A percentile compares a stretch with the other conserved stretches of the same genome.
phyloP scores from a whole-genome alignment of 495 filamentous ascomycete species.

The Penicillium silybi region DNA sequence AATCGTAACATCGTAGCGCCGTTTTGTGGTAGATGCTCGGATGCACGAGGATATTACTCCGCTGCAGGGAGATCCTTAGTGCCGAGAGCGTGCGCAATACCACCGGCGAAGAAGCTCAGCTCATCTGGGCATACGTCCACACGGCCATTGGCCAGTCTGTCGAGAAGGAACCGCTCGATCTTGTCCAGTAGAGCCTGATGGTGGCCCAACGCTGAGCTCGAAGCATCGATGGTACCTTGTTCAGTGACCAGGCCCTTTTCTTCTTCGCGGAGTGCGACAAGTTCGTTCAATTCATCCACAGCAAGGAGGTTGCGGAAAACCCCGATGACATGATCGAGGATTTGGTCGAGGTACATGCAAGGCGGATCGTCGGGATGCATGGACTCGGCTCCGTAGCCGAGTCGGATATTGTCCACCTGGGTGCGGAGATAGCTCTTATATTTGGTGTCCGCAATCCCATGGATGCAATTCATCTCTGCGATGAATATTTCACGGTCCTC shows the following conservation, averaged over 20 bases:
- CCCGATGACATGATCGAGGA: conserved; percentile 40
- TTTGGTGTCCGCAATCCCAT: conserved; percentile 31
- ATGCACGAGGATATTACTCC: not conserved
- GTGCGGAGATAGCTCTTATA: conserved; percentile 34
- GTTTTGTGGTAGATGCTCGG: not conserved
- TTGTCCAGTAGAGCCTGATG: conserved; percentile 25
- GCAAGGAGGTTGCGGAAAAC: conserved; percentile 38
- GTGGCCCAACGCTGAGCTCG: not conserved
- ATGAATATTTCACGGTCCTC: conserved; percentile 39
- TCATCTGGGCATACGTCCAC: conserved; percentile 38
- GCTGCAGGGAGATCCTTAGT: conserved; percentile 22
- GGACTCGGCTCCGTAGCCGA: conserved; percentile 35
- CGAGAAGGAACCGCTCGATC: conserved; percentile 35
- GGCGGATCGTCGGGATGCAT: conserved; percentile 31
- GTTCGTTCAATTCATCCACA: conserved; percentile 36
- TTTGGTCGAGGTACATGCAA: conserved; percentile 36
- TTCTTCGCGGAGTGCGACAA: conserved; percentile 27
- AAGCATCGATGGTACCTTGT: not conserved
- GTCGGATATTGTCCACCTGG: conserved; percentile 35
- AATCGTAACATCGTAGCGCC: conserved; percentile 17
- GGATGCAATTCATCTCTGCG: conserved; percentile 46
- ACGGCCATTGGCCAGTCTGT: conserved; percentile 30
- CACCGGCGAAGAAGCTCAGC: conserved; percentile 42
- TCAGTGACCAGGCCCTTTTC: not conserved
- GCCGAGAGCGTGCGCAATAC: conserved; percentile 37